A percentile compares a stretch with the other conserved stretches of the same genome.
Evolutionary conservation across 176 grass and related monocot species (phyloP).

Genomic region (Triticum aestivum): IWGSC_CS_RefSeq_v2.1 NC_057807.1:83017400-83017899

Average conservation of each 20-base stretch:
- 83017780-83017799: slow-evolving; percentile 53
- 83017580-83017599: slow-evolving; percentile 56
- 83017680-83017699: slow-evolving; percentile 48
- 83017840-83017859: slow-evolving; percentile 49
- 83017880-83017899: too few relatives aligned
- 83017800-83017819: slow-evolving; percentile 64
- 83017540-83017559: slow-evolving; percentile 49
- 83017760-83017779: slow-evolving; percentile 48
- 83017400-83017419: slow-evolving; percentile 57
- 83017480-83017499: slow-evolving; percentile 50
- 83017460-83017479: slow-evolving; percentile 44
- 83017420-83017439: slow-evolving; percentile 56
- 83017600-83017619: slow-evolving; percentile 46
- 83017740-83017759: slow-evolving; percentile 58
- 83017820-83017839: slow-evolving; percentile 57
- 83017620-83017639: too few relatives aligned
- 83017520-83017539: slow-evolving; percentile 56
- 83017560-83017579: slow-evolving; percentile 57
- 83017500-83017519: slow-evolving; percentile 54
- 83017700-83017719: slow-evolving; percentile 62
- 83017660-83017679: slow-evolving; percentile 29
- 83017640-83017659: too few relatives aligned
- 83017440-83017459: slow-evolving; percentile 40
- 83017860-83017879: slow-evolving; percentile 47
- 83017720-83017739: slow-evolving; percentile 52